phyloP scores from a whole-genome alignment of 179 eudicot species.

The Nepenthes alata region DNA sequence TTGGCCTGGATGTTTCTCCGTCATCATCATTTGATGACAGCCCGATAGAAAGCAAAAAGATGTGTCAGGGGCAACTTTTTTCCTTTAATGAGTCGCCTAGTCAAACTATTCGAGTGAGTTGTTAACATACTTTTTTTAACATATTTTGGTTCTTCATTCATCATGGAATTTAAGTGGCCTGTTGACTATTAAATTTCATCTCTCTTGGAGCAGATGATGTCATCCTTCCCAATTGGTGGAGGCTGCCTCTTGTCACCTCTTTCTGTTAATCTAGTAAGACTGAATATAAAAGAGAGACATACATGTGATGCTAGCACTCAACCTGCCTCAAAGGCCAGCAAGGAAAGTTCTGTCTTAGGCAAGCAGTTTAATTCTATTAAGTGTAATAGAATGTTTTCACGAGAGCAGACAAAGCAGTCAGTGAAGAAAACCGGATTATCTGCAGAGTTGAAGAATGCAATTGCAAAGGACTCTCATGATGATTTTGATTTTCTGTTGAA shows the following conservation, averaged over 20 bases:
- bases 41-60: slow-evolving; percentile 46
- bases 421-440: slow-evolving; percentile 22
- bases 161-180: not conserved
- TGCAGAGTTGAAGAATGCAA: slow-evolving; percentile 21
- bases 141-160: slow-evolving; percentile 8
- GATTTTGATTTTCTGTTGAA: slow-evolving; percentile 16
- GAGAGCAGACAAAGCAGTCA: slow-evolving; percentile 28
- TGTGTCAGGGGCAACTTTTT: slow-evolving; percentile 24
- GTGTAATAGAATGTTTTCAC: slow-evolving; percentile 21
- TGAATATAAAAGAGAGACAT: slow-evolving; percentile 35
- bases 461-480: slow-evolving; percentile 7
- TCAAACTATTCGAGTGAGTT: slow-evolving; percentile 68
- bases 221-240: slow-evolving; percentile 46
- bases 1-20: slow-evolving; percentile 88
- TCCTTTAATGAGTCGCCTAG: slow-evolving; percentile 51
- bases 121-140: slow-evolving; percentile 4
- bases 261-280: slow-evolving; percentile 33
- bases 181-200: slow-evolving; percentile 3
- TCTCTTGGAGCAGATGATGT: slow-evolving; percentile 66
- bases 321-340: slow-evolving; percentile 21
- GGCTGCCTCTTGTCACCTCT: slow-evolving; percentile 65
- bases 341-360: slow-evolving; percentile 18
- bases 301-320: slow-evolving; percentile 20
- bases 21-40: slow-evolving; percentile 63
- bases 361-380: slow-evolving; percentile 19